Conservation (phyloP, 208 protist species). For the Wallacemonas collosoma region DNA sequence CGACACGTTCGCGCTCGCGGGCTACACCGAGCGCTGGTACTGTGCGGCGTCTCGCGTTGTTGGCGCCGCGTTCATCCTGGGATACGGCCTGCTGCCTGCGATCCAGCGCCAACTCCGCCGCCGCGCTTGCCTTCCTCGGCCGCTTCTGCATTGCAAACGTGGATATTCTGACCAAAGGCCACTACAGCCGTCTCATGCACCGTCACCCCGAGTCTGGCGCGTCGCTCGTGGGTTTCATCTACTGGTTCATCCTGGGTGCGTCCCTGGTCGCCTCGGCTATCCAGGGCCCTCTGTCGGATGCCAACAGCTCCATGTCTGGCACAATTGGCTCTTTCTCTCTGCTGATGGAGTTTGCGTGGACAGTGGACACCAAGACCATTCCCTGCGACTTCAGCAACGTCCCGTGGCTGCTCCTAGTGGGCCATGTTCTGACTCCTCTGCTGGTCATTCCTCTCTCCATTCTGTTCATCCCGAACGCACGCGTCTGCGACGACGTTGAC, state of each 20-base stretch:
- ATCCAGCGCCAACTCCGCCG: slow-evolving; percentile 24
- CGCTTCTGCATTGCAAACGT: slow-evolving; percentile 35
- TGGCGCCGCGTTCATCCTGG: slow-evolving; percentile 24
- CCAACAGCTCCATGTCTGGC: slow-evolving; percentile 25
- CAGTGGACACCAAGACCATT: slow-evolving; percentile 25
- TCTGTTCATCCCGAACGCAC: slow-evolving; percentile 42
- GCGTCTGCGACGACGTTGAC: slow-evolving; percentile 38
- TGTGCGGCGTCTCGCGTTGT: slow-evolving; percentile 26
- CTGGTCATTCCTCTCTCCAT: slow-evolving; percentile 55
- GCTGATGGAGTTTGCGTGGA: slow-evolving; percentile 40
- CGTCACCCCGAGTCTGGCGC: slow-evolving; percentile 27
- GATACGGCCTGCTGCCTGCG: slow-evolving; percentile 24
- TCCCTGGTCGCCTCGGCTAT: slow-evolving; percentile 22
- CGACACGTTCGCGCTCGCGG: slow-evolving; percentile 31
- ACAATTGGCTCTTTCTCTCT: slow-evolving; percentile 38
- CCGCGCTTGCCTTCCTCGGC: slow-evolving; percentile 18
- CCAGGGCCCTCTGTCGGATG: slow-evolving; percentile 32
- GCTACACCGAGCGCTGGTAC: slow-evolving; percentile 41
- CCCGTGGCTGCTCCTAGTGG: slow-evolving; percentile 54
- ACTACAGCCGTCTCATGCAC: slow-evolving; percentile 44
- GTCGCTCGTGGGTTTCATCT: slow-evolving; percentile 41
- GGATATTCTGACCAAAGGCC: slow-evolving; percentile 37
- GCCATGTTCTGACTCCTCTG: slow-evolving; percentile 56
- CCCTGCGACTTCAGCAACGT: slow-evolving; percentile 78
- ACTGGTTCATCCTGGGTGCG: slow-evolving; percentile 32